A percentile compares a stretch with the other conserved stretches of the same genome.
Evolutionary conservation across 2,329 filamentous ascomycete genomes (phyloP).

Genomic region (Fulvia fulva): DNA sequence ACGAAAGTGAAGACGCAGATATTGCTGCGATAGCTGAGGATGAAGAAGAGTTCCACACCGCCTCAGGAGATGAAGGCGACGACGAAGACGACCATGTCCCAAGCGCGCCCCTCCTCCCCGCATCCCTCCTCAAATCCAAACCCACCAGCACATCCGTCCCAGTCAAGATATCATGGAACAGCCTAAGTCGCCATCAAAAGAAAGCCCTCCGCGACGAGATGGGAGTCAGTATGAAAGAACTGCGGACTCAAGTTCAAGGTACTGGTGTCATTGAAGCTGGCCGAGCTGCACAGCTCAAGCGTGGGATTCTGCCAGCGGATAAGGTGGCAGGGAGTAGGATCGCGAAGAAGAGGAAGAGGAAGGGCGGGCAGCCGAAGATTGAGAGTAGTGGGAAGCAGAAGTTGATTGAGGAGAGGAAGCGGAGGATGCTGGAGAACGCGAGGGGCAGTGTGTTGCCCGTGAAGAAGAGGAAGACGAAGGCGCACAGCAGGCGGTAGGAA

Average conservation of each 20-base stretch:
- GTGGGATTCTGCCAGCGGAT: conserved; percentile 9
- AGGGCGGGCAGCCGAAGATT: conserved; percentile 5
- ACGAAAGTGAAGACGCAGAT: neutral
- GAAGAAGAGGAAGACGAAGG: conserved; percentile 11
- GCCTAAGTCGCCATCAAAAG: neutral
- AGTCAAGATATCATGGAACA: neutral
- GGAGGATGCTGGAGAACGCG: neutral
- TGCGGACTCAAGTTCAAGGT: conserved; percentile 11
- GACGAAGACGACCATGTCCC: neutral
- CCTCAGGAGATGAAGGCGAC: conserved; percentile 2
- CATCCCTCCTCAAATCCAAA: conserved; percentile 5
- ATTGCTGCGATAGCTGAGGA: neutral
- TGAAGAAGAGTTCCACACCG: conserved; percentile 2
- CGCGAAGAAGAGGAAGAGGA: conserved; percentile 8
- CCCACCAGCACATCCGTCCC: neutral
- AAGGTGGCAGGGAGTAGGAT: conserved; percentile 15
- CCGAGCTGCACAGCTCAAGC: conserved; percentile 17
- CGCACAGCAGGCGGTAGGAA: neutral
- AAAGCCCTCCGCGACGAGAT: conserved; percentile 7
- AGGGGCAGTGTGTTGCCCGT: conserved; percentile 2
- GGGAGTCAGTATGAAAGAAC: conserved; percentile 6
- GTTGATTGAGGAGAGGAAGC: conserved; percentile 18
- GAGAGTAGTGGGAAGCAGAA: conserved; percentile 16
- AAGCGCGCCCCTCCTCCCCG: neutral
- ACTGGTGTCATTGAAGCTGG: conserved; percentile 23